These are phyloP conservation scores for Rhodotorula glutinis DNA, from an alignment of 1,284 basidiomycete genomes.

Conservation along the genomic window DNA sequence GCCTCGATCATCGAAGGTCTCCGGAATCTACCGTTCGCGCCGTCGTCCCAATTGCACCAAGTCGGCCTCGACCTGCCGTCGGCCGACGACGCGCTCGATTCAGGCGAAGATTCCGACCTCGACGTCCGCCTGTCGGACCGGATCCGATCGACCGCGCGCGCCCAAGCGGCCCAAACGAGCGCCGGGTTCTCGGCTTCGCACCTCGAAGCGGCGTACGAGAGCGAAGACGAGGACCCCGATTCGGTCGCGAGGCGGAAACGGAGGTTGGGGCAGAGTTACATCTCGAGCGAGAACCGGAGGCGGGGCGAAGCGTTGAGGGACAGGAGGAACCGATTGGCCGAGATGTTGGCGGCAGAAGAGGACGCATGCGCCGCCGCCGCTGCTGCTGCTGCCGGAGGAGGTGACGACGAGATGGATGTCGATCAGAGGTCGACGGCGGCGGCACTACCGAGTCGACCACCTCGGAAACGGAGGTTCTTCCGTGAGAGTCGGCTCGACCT, in stretches of 20 bases:
- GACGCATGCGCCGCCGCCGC: slow-evolving; percentile 52
- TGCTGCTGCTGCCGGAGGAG: background rate
- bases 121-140: slow-evolving; percentile 46
- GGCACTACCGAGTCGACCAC: background rate
- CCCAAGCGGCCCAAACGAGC: background rate
- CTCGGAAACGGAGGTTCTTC: slow-evolving; percentile 2
- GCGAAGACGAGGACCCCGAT: slow-evolving; percentile 25
- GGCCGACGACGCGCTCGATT: slow-evolving; percentile 56
- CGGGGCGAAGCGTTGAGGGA: slow-evolving; percentile 6
- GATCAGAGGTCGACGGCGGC: background rate
- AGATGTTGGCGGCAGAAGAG: slow-evolving; percentile 58
- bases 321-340: slow-evolving; percentile 47
- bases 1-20: slow-evolving; percentile 73
- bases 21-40: slow-evolving; percentile 71
- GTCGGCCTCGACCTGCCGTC: slow-evolving; percentile 62
- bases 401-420: background rate
- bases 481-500: background rate
- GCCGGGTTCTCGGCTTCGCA: background rate
- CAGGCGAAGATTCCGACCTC: slow-evolving; percentile 46
- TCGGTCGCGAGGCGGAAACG: slow-evolving; percentile 12
- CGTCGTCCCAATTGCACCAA: slow-evolving; percentile 82
- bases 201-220: slow-evolving; percentile 21
- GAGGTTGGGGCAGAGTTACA: slow-evolving; percentile 16
- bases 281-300: slow-evolving; percentile 7
- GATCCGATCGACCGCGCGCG: slow-evolving; percentile 23